Evolutionary conservation across 2,329 filamentous ascomycete species (phyloP).

Genomic region (Emmonsiellopsis sp.): DNA sequence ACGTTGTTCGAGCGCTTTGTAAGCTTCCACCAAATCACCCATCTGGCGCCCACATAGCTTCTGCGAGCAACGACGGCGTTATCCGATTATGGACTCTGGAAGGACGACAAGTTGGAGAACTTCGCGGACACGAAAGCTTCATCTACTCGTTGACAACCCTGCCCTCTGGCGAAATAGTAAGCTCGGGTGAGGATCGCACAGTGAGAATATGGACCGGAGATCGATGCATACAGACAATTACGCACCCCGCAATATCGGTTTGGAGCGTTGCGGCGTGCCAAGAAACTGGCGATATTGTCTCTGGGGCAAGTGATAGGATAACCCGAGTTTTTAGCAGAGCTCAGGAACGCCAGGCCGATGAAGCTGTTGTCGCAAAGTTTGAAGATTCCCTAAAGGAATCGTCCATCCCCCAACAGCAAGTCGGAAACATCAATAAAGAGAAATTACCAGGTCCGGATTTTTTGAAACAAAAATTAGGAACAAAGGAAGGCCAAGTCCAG

Average conservation of each 20-base stretch:
- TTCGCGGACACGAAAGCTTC: constrained; percentile 87
- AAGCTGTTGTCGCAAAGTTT: constrained; percentile 62
- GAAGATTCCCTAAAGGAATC: constrained; percentile 74
- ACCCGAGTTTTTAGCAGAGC: constrained; percentile 76
- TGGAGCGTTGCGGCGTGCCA: constrained; percentile 81
- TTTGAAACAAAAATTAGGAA: constrained; percentile 68
- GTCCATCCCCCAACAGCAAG: constrained; percentile 77
- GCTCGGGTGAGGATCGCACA: constrained; percentile 89
- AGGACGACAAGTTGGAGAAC: constrained; percentile 64
- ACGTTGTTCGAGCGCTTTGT: constrained; percentile 83
- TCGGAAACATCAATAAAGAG: constrained; percentile 81
- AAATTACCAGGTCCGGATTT: constrained; percentile 84
- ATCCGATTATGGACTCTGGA: constrained; percentile 80
- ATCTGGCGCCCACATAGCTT: constrained; percentile 85
- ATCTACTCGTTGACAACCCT: constrained; percentile 77
- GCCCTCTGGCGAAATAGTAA: constrained; percentile 79
- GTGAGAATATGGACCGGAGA: constrained; percentile 77
- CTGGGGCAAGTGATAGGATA: constrained; percentile 80
- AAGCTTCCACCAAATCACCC: constrained; percentile 66
- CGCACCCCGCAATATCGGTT: constrained; percentile 91
- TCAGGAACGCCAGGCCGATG: constrained; percentile 58
- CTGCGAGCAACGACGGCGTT: constrained; percentile 84
- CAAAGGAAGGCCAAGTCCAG: constrained; percentile 92
- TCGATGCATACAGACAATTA: constrained; percentile 88
- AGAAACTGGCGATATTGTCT: constrained; percentile 85